Evolutionary conservation across 2,329 filamentous ascomycete species (phyloP), one percentile per base, ranked within the genome.

Genomic region (Cylindrodendrum hubeiense): DNA sequence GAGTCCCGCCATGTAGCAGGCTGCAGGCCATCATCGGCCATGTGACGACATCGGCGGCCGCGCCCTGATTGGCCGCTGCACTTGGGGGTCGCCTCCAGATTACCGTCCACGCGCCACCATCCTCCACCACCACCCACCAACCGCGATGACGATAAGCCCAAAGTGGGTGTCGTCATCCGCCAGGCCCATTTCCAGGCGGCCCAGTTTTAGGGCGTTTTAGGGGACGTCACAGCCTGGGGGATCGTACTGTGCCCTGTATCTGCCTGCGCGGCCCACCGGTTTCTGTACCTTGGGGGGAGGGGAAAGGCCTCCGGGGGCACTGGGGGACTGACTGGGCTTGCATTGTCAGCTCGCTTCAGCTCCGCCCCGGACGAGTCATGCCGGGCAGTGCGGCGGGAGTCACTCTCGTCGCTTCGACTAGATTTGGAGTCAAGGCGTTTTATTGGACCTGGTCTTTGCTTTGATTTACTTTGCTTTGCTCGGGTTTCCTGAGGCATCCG

Each of bases 321-420:
- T 9, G 8, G 28, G 28, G 8, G 8, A 30, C n/a, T n/a, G n/a
- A 24, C 56, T 52, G 21, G 28, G 24, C 21, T 59, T 50, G 34
- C 21, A 33, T 55, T 65, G 60, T 66, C 66, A 65, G 65, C 53
- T 71, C 71, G 65, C 60, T 47, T 66, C 46, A 49, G 54, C 59
- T 43, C 50, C 53, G 37, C 51, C 57, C 52, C 58, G 41, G 39
- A 65, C 58, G 66, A 70, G 68, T 66, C 62, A 70, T 69, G 65
- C 63, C 63, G 56, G 67, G 30, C 60, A 58, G 60, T 47, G 54
- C 54, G 41, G 54, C 54, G 41, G 33, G 47, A 63, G 60, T 60
- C 63, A 65, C 66, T 39, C 10, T 8, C 12, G 17, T 3, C n/a
- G 37, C 37, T 7, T n/a, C n/a, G 37, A n/a, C n/a, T 39, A 17